Evolutionary conservation across 2,329 filamentous ascomycete genomes (phyloP), one percentile per base, ranked within the genome.

Genomic region (Plectosphaerella sp.): DNA sequence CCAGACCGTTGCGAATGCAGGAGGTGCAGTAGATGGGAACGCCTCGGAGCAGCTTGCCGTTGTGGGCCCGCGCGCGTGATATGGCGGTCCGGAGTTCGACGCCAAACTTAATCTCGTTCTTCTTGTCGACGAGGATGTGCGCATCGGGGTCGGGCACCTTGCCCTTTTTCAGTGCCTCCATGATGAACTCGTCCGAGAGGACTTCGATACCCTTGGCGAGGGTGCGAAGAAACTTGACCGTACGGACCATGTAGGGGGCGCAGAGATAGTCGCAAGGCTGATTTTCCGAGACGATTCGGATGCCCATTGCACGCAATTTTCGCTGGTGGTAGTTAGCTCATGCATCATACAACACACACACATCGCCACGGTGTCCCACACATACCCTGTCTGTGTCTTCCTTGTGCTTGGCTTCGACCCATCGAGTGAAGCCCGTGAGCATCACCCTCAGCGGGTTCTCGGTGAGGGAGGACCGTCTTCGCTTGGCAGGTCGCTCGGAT

Each of bases 201-300:
- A 97, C 82, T 1, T 82, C 79, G 1, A 91, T 90, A 1, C 89
- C 91, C 54, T 84, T 85, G 16, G 94, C 91, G 25, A 99, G 74
- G 12, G 91, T 91, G 55, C 87, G 88, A 48, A 97, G 85, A 65
- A 99, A 99, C 65, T 99, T 99, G 66, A 90, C 85, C 0, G 94
- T 99, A 37, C 94, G 87, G 35, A 97, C 83, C 55, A 97, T 84
- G 42, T 84, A 82, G 1, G 93, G 94, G 4, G 93, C 93, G 35
- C 91, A 91, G 11, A 99, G 81, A 65, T 96, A 89, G 61, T 93
- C 89, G 65, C 90, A 94, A 45, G 83, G 79, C 47, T 82, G 80
- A 24, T 84, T 84, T 63, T 96, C 89, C 60, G 87, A 79, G 5
- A 90, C 87, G 20, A 96, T 82, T 59, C 85, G 78, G 52, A 99